A percentile compares a stretch with the other conserved stretches of the same genome.
phyloP scores from a whole-genome alignment of 768 basidiomycete genomes.

The Daedaleopsis nitida region DNA sequence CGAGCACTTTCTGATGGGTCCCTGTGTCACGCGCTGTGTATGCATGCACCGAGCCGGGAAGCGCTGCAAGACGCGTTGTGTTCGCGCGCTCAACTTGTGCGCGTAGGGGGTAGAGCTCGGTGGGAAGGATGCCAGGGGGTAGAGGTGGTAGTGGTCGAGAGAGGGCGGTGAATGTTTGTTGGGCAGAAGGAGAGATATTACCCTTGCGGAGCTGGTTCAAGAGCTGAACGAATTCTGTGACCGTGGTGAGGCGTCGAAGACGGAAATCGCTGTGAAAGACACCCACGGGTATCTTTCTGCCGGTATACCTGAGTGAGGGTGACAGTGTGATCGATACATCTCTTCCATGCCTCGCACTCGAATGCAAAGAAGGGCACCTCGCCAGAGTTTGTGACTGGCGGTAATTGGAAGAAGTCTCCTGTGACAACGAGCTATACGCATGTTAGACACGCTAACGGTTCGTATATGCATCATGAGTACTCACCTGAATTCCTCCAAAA shows the following conservation, averaged over 20 bases:
- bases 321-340: constrained; percentile 60
- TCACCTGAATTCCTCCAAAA: constrained; percentile 69
- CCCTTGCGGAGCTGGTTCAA: constrained; percentile 79
- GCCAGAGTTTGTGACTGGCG: constrained; percentile 53
- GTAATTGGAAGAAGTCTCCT: constrained; percentile 71
- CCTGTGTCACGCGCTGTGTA: constrained; percentile 60
- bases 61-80: constrained; percentile 47
- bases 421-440: constrained; percentile 50
- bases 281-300: constrained; percentile 70
- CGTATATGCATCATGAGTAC: constrained; percentile 15
- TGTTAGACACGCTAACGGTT: neutral
- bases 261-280: neutral
- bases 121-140: constrained; percentile 42
- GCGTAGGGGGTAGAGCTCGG: constrained; percentile 65
- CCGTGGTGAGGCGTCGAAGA: neutral
- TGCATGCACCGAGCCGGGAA: constrained; percentile 43
- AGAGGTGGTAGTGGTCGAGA: constrained; percentile 35
- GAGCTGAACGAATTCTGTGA: constrained; percentile 64
- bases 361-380: constrained; percentile 60
- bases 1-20: constrained; percentile 50
- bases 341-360: constrained; percentile 59
- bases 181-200: constrained; percentile 46
- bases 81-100: constrained; percentile 73
- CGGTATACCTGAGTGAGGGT: constrained; percentile 74
- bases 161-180: constrained; percentile 49